These are phyloP conservation scores for Heritiera fomes DNA, from an alignment of 345 rosid species.

Conservation along the genomic window DNA sequence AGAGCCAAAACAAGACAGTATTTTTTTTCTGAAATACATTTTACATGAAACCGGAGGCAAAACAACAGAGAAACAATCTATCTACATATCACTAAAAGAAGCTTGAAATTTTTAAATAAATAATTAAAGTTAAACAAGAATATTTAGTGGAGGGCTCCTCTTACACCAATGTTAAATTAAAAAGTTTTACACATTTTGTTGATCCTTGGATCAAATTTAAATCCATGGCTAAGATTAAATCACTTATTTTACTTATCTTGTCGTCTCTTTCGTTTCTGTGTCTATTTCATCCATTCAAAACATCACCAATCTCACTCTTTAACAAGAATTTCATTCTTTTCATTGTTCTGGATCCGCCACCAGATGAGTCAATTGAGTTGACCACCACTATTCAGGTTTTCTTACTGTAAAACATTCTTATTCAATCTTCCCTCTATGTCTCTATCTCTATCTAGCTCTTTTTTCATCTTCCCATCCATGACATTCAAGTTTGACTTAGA, in stretches of 20 bases:
- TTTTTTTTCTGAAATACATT: slow-evolving; percentile 1
- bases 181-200: not conserved
- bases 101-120: slow-evolving; percentile 4
- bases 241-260: not conserved
- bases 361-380: not conserved
- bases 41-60: not conserved
- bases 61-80: not conserved
- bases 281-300: not conserved
- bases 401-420: too few relatives aligned
- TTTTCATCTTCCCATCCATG: too few relatives aligned
- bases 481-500: too few relatives aligned
- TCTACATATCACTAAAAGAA: not conserved
- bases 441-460: too few relatives aligned
- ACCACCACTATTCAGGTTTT: too few relatives aligned
- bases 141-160: not conserved
- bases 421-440: too few relatives aligned
- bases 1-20: not conserved
- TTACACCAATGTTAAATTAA: not conserved
- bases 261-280: not conserved
- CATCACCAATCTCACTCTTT: not conserved
- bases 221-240: not conserved
- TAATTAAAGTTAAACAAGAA: not conserved
- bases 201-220: not conserved
- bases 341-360: not conserved
- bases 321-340: not conserved